phyloP scores from a whole-genome alignment of 371 early-diverging fungal genomes.

The Gilbertella persicaria region DNA sequence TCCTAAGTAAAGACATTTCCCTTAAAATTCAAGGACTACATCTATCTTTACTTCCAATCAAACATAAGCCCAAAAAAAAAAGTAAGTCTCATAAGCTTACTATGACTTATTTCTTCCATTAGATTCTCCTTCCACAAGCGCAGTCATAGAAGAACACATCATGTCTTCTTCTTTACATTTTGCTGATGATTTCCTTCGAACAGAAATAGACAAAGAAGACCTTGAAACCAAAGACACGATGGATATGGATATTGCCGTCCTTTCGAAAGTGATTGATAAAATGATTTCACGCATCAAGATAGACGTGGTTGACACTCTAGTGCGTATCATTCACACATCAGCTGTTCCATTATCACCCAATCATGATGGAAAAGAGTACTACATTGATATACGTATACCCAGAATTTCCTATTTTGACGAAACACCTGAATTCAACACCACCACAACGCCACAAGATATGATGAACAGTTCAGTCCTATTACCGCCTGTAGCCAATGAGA shows the following conservation, averaged over 20 bases:
- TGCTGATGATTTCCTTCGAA: constrained; percentile 83
- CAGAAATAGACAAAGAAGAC: constrained; percentile 60
- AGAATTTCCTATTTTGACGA: constrained; percentile 63
- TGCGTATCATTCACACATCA: constrained; percentile 60
- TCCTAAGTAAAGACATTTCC: constrained; percentile 77
- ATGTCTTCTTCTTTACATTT: constrained; percentile 85
- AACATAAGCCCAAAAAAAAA: constrained; percentile 42
- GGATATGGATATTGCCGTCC: constrained; percentile 56
- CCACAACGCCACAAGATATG: constrained; percentile 6
- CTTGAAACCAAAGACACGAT: constrained; percentile 8
- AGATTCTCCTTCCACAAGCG: not conserved
- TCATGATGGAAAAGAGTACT: constrained; percentile 39
- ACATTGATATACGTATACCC: constrained; percentile 58
- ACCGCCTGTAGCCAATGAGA: constrained; percentile 36
- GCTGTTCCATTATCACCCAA: constrained; percentile 25
- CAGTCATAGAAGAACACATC: constrained; percentile 55
- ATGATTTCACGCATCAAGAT: constrained; percentile 67
- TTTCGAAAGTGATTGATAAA: constrained; percentile 71
- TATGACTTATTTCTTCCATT: not conserved
- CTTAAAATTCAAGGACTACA: constrained; percentile 76
- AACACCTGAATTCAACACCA: constrained; percentile 52
- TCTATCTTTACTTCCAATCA: constrained; percentile 56
- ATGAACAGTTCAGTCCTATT: constrained; percentile 47
- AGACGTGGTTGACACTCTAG: constrained; percentile 50
- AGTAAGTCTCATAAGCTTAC: not conserved